These are phyloP conservation scores for Fusarium anguioides DNA, from an alignment of 2,329 filamentous ascomycete genomes.

Conservation along the genomic window DNA sequence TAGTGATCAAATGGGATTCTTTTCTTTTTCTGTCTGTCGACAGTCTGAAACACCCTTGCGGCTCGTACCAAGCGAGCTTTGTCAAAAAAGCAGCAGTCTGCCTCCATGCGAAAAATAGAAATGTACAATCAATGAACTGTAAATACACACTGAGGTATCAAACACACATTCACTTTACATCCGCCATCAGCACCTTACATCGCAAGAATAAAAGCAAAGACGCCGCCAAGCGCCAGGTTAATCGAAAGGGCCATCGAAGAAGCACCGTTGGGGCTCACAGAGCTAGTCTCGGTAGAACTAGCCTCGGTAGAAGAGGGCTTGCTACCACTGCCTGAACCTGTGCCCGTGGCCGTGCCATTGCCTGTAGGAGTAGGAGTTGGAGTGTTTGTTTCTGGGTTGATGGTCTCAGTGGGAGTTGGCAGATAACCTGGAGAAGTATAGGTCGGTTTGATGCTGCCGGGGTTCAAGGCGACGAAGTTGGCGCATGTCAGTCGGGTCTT, in stretches of 20 bases:
- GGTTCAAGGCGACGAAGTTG: slow-evolving; percentile 61
- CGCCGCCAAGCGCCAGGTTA: slow-evolving; percentile 27
- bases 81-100: slow-evolving; percentile 5
- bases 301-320: slow-evolving; percentile 26
- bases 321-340: background rate
- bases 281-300: slow-evolving; percentile 20
- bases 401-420: slow-evolving; percentile 36
- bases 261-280: slow-evolving; percentile 26
- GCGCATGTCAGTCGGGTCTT: slow-evolving; percentile 73
- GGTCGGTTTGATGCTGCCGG: slow-evolving; percentile 23
- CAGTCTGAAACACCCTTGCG: slow-evolving; percentile 12
- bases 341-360: no score
- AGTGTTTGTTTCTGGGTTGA: slow-evolving; percentile 24
- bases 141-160: background rate
- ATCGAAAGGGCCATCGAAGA: slow-evolving; percentile 23
- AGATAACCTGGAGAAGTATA: slow-evolving; percentile 34
- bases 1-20: background rate
- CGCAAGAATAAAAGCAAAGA: slow-evolving; percentile 25
- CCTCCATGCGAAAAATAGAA: background rate
- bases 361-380: slow-evolving; percentile 18
- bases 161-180: background rate
- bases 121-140: slow-evolving; percentile 19
- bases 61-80: slow-evolving; percentile 16
- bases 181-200: slow-evolving; percentile 7
- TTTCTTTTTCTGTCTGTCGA: slow-evolving; percentile 20